These are phyloP conservation scores for Aureobasidium vineae DNA, from an alignment of 2,329 filamentous ascomycete species.

Conservation along the genomic window DNA sequence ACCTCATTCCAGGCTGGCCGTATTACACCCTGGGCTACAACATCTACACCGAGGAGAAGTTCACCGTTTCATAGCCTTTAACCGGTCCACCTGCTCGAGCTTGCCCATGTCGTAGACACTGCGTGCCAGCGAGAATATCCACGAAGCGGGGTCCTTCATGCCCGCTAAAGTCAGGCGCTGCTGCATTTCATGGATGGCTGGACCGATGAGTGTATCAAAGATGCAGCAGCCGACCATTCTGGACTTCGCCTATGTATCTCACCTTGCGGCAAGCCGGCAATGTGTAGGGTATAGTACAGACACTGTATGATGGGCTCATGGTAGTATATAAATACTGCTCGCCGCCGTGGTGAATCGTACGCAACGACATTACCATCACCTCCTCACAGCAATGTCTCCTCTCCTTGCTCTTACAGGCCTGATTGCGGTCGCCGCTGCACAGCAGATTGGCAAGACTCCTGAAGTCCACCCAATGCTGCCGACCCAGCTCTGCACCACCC, in stretches of 20 bases:
- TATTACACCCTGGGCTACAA: not conserved
- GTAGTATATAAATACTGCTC: not conserved
- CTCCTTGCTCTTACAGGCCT: slow-evolving; percentile 9
- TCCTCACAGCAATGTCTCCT: not conserved
- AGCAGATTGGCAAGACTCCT: slow-evolving; percentile 37
- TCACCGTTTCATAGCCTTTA: not conserved
- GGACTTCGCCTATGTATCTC: not conserved
- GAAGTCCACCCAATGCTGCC: slow-evolving; percentile 54
- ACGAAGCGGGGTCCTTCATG: not conserved
- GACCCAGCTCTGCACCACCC: slow-evolving; percentile 55
- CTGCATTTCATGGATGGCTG: not conserved
- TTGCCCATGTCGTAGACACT: not conserved
- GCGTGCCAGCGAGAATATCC: not conserved
- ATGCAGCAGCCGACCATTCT: slow-evolving; percentile 2
- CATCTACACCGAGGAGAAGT: not conserved
- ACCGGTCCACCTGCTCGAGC: not conserved
- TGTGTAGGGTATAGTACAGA: not conserved
- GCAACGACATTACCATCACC: not conserved
- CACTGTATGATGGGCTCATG: not conserved
- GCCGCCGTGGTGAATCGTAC: not conserved
- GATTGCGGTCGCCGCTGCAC: slow-evolving; percentile 30
- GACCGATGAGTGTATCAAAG: not conserved
- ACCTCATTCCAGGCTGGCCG: not conserved
- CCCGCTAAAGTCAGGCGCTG: not conserved
- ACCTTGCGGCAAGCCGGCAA: not conserved